Conservation (phyloP, 2,329 filamentous ascomycete species). For the Aspergillus quadricinctus region DNA sequence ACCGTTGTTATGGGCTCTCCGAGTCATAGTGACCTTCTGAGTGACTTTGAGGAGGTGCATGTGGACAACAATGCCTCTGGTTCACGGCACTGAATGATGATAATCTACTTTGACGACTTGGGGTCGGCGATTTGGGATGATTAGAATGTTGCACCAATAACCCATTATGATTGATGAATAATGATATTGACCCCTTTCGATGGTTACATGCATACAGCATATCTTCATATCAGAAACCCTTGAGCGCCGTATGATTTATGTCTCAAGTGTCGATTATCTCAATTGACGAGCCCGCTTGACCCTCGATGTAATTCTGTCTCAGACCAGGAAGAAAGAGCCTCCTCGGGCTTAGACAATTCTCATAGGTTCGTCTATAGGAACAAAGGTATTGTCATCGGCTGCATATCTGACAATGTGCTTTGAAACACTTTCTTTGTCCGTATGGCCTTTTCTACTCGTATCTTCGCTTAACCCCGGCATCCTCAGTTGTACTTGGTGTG, state of each 20-base stretch:
- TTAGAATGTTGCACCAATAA: neutral
- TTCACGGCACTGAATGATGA: neutral
- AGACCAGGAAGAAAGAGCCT: neutral
- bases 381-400: neutral
- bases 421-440: neutral
- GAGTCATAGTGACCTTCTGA: conserved; percentile 4
- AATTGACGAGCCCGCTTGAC: neutral
- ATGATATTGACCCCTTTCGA: neutral
- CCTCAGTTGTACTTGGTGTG: neutral
- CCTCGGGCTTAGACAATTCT: neutral
- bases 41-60: conserved; percentile 12
- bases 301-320: neutral
- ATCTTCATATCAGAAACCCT: neutral
- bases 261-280: neutral
- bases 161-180: neutral
- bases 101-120: neutral
- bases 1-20: conserved; percentile 15
- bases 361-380: neutral
- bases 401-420: neutral
- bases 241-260: neutral
- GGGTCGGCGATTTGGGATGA: neutral
- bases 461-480: neutral
- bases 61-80: conserved; percentile 5
- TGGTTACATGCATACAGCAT: neutral
- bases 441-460: neutral